These are phyloP conservation scores for Tritrichomonas foetus DNA, from an alignment of 208 protist species.

Conservation along the genomic window DNA sequence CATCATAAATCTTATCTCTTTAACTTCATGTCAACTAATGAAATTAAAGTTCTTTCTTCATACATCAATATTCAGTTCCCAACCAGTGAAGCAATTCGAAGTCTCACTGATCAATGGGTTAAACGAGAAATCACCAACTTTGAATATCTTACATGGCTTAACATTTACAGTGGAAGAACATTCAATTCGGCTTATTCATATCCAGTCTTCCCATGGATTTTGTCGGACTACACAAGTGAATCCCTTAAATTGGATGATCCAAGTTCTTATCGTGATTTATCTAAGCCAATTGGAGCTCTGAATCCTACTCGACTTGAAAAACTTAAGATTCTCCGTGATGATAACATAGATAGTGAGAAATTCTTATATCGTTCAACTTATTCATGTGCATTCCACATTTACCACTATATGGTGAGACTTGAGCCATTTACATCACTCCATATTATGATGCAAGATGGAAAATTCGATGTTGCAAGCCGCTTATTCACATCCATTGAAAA, in stretches of 20 bases:
- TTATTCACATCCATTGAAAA: neutral
- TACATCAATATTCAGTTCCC: neutral
- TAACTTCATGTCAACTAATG: neutral
- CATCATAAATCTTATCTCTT: neutral
- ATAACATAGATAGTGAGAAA: neutral
- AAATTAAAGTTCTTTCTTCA: neutral
- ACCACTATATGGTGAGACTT: conserved; percentile 17
- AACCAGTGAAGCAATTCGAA: neutral
- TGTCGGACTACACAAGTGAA: neutral
- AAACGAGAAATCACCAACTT: neutral
- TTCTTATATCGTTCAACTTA: neutral
- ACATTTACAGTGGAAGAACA: neutral
- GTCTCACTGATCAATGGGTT: neutral
- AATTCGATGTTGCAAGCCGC: neutral
- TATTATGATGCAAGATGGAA: conserved; percentile 44
- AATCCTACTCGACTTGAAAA: neutral
- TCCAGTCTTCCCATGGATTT: neutral
- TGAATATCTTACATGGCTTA: neutral
- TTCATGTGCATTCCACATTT: neutral
- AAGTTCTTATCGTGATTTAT: neutral
- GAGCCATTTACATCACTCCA: conserved; percentile 51
- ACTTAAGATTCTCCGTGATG: neutral
- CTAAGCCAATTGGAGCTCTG: neutral
- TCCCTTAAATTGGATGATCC: neutral
- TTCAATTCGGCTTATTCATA: neutral